Evolutionary conservation across 768 basidiomycete genomes (phyloP).

Genomic region (Boletus subparvulus): DNA sequence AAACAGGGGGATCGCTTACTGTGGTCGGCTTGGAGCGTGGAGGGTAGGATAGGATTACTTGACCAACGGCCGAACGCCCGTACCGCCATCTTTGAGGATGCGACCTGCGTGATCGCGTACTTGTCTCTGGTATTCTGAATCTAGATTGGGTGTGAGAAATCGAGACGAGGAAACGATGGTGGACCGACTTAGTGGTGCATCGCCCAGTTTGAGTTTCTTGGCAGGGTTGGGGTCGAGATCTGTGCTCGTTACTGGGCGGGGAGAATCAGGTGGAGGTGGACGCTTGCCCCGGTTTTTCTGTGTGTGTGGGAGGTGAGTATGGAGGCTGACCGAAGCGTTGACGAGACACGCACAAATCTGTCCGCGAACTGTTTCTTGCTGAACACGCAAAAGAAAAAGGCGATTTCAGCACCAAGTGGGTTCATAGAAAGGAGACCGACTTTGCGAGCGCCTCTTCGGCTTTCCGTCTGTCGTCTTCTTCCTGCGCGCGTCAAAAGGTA

Average conservation of each 20-base stretch:
- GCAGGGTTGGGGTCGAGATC: conserved; percentile 32
- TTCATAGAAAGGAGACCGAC: conserved; percentile 33
- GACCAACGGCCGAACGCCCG: conserved; percentile 39
- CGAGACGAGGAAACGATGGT: neutral
- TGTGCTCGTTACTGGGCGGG: conserved; percentile 33
- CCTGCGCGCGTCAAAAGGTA: conserved; percentile 33
- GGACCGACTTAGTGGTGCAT: conserved; percentile 33
- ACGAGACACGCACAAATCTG: conserved; percentile 51
- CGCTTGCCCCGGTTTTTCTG: conserved; percentile 65
- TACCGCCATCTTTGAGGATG: conserved; percentile 45
- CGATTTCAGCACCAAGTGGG: neutral
- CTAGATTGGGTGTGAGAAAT: neutral
- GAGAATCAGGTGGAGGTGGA: conserved; percentile 39
- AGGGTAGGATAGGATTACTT: conserved; percentile 30
- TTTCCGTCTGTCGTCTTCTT: conserved; percentile 58
- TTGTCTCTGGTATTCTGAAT: conserved; percentile 39
- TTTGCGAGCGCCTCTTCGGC: conserved; percentile 50
- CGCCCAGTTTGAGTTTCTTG: conserved; percentile 42
- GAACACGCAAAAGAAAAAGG: neutral
- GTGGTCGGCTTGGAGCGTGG: neutral
- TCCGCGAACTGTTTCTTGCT: conserved; percentile 63
- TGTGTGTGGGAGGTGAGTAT: too few species aligned
- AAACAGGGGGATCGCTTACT: conserved; percentile 15
- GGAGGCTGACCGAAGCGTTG: neutral
- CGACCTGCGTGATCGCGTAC: conserved; percentile 36